phyloP scores from a whole-genome alignment of 306 rosid species.

The Vigna radiata region DNA sequence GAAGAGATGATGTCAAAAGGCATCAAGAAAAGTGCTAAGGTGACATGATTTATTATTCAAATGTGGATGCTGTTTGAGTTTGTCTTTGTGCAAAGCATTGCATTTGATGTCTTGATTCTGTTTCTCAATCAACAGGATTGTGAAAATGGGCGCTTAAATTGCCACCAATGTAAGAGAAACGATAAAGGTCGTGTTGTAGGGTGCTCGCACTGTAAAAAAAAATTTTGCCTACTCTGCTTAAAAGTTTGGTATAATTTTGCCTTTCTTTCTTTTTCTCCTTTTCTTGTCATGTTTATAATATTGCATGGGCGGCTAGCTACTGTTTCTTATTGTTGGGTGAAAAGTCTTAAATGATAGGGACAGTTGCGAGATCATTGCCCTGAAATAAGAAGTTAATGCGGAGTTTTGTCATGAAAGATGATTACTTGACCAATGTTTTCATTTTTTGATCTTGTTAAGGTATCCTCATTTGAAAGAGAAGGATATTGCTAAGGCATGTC shows the following conservation, averaged over 20 bases:
- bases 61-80: slow-evolving; percentile 26
- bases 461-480: slow-evolving; percentile 67
- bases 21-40: not conserved
- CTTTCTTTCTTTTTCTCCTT: slow-evolving; percentile 13
- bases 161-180: slow-evolving; percentile 94
- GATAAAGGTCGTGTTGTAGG: slow-evolving; percentile 78
- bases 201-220: slow-evolving; percentile 54
- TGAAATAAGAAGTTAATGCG: not conserved
- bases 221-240: slow-evolving; percentile 67
- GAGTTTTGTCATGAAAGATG: slow-evolving; percentile 2
- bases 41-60: slow-evolving; percentile 29
- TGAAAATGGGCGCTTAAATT: slow-evolving; percentile 62
- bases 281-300: slow-evolving; percentile 4
- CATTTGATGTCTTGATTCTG: slow-evolving; percentile 23
- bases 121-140: slow-evolving; percentile 49
- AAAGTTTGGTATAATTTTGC: slow-evolving; percentile 55
- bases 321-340: not conserved
- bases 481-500: slow-evolving; percentile 67
- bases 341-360: not conserved
- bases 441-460: slow-evolving; percentile 56
- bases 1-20: not conserved
- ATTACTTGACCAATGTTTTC: not conserved
- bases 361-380: not conserved
- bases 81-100: not conserved
- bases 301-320: not conserved